Evolutionary conservation across 2,329 filamentous ascomycete species (phyloP).

Genomic region (Ceratocystiopsis minuta): DNA sequence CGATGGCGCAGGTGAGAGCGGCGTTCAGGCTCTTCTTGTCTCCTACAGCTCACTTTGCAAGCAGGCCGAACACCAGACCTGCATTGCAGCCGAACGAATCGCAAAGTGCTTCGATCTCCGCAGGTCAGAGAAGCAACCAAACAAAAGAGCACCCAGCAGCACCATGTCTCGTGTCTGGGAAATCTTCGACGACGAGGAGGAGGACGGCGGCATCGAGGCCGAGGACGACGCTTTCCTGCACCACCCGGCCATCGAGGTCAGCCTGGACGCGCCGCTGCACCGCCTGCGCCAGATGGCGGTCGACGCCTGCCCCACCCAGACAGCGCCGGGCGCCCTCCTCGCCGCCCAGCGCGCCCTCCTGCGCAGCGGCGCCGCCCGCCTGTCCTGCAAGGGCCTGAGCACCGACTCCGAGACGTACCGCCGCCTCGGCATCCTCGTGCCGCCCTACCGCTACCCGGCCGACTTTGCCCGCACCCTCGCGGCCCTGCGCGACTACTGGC

Average conservation of each 20-base stretch:
- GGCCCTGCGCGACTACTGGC: slow-evolving; percentile 5
- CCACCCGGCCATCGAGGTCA: slow-evolving; percentile 2
- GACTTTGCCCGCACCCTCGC: slow-evolving; percentile 1
- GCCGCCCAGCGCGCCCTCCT: slow-evolving; percentile 3
- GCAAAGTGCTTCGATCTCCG: too few relatives aligned
- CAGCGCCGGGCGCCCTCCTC: neutral
- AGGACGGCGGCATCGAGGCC: neutral
- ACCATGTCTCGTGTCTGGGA: neutral
- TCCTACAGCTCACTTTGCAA: too few relatives aligned
- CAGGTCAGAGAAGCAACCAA: too few relatives aligned
- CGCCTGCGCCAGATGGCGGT: slow-evolving; percentile 4
- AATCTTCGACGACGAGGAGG: neutral
- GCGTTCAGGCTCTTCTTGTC: too few relatives aligned
- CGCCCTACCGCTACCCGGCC: slow-evolving; percentile 1
- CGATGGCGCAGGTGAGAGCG: too few relatives aligned
- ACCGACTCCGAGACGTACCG: slow-evolving; percentile 6
- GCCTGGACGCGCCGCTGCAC: neutral
- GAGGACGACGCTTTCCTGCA: neutral
- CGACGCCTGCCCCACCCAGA: neutral
- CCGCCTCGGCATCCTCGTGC: slow-evolving; percentile 6
- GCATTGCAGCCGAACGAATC: too few relatives aligned
- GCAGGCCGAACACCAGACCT: too few relatives aligned
- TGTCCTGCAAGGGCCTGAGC: slow-evolving; percentile 4
- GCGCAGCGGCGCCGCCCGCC: neutral
- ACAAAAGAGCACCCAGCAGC: neutral